A percentile compares a stretch with the other conserved stretches of the same genome.
Conservation (phyloP, 2,329 filamentous ascomycete genomes). For the Calonectria ilicicola region DNA sequence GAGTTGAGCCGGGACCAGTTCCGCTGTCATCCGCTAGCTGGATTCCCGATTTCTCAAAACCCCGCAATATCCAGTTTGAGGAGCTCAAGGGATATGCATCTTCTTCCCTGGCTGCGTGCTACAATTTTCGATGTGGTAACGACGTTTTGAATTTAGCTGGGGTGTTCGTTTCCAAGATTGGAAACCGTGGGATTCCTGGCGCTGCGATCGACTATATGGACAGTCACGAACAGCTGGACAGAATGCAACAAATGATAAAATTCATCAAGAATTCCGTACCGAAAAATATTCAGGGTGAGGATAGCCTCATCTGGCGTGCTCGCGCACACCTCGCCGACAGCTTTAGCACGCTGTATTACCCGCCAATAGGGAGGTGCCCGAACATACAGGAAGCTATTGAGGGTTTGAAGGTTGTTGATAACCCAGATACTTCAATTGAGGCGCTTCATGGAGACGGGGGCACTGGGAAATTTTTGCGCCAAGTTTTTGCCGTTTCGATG, state of each 20-base stretch:
- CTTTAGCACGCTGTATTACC: background rate
- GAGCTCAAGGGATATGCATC: background rate
- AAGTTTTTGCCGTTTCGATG: background rate
- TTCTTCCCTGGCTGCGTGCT: background rate
- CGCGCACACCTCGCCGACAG: background rate
- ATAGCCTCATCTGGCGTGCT: background rate
- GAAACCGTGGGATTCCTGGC: background rate
- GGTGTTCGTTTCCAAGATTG: background rate
- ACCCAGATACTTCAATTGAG: no score
- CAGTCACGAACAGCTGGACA: background rate
- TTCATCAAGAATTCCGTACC: background rate
- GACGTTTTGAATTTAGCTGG: background rate
- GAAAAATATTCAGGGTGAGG: background rate
- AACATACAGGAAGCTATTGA: no score
- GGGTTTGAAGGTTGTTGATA: no score
- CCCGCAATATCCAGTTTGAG: background rate
- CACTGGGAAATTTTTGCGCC: background rate
- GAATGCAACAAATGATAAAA: background rate
- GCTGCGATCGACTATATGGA: background rate
- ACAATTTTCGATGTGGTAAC: background rate
- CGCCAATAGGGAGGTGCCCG: no score
- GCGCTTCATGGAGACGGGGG: no score
- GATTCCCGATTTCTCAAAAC: background rate
- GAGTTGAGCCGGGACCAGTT: background rate
- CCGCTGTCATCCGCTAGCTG: background rate